Conservation (phyloP, 164 flowering plant genomes). For the Annona squamosa region DNA sequence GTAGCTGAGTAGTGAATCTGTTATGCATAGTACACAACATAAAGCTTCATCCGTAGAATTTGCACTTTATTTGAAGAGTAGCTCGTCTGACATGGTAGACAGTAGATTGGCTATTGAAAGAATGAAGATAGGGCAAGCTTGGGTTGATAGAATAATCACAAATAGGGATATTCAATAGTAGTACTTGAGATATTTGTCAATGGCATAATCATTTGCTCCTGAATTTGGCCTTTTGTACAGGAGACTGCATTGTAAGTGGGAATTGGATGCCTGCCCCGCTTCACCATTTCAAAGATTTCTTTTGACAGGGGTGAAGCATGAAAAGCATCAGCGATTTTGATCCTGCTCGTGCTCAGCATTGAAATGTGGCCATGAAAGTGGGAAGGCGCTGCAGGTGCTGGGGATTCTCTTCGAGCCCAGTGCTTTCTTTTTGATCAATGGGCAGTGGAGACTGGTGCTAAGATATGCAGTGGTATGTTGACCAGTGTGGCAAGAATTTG, state of each 20-base stretch:
- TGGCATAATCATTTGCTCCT: constrained; percentile 74
- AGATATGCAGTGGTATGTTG: neutral
- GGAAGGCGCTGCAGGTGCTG: neutral
- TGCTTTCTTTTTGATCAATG: constrained; percentile 1
- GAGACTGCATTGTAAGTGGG: constrained; percentile 35
- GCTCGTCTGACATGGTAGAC: constrained; percentile 12
- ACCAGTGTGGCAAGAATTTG: neutral
- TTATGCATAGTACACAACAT: neutral
- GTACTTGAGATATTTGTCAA: constrained; percentile 43
- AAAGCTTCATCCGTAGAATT: constrained; percentile 11
- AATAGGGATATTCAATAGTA: constrained; percentile 50
- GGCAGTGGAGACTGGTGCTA: neutral
- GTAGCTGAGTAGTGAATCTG: neutral
- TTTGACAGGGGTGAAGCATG: constrained; percentile 23
- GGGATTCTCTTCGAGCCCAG: constrained; percentile 8
- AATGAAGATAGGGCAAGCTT: constrained; percentile 19
- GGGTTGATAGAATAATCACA: constrained; percentile 29
- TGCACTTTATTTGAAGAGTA: constrained; percentile 12
- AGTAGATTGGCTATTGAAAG: constrained; percentile 5
- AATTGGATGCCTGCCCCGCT: constrained; percentile 27
- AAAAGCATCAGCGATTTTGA: constrained; percentile 15
- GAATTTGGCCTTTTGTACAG: constrained; percentile 78
- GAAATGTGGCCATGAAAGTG: constrained; percentile 1
- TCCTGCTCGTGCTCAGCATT: constrained; percentile 11
- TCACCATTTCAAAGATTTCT: constrained; percentile 22